Conservation (phyloP, 2,329 filamentous ascomycete genomes). For the Sporothrix humicola region DNA sequence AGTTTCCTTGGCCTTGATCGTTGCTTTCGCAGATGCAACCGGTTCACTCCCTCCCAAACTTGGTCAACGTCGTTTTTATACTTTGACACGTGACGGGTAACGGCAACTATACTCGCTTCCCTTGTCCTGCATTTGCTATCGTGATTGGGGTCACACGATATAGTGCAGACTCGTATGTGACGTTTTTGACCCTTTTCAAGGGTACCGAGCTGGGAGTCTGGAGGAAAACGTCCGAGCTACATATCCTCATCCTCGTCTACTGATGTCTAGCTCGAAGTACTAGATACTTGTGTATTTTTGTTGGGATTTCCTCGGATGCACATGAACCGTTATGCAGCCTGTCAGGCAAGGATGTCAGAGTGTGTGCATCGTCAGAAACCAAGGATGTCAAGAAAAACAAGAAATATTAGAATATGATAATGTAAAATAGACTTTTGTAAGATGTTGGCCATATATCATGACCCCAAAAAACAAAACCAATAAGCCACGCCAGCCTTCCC, state of each 20-base stretch:
- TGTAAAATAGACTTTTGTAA: background rate
- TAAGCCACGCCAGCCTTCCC: too few relatives aligned
- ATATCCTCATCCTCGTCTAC: too few relatives aligned
- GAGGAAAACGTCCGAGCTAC: background rate
- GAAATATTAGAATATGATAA: background rate
- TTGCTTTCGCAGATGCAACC: background rate
- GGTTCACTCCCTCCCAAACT: too few relatives aligned
- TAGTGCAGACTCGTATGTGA: background rate
- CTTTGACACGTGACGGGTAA: constrained; percentile 3
- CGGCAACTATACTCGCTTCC: background rate
- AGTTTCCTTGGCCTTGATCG: background rate
- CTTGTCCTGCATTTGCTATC: background rate
- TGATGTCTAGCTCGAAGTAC: too few relatives aligned
- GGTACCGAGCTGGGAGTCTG: background rate
- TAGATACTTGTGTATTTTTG: background rate
- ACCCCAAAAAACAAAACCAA: too few relatives aligned
- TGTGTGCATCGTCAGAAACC: background rate
- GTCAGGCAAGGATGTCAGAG: background rate
- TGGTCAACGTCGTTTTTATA: background rate
- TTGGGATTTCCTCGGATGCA: background rate
- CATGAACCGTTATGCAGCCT: background rate
- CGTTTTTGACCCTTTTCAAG: background rate
- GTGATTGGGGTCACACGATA: constrained; percentile 4
- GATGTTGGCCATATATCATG: background rate
- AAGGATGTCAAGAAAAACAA: background rate